A percentile compares a stretch with the other conserved stretches of the same genome.
These are phyloP conservation scores for Zygotorulaspora florentina DNA, from an alignment of 805 yeast genomes.

Conservation along the genomic window DNA sequence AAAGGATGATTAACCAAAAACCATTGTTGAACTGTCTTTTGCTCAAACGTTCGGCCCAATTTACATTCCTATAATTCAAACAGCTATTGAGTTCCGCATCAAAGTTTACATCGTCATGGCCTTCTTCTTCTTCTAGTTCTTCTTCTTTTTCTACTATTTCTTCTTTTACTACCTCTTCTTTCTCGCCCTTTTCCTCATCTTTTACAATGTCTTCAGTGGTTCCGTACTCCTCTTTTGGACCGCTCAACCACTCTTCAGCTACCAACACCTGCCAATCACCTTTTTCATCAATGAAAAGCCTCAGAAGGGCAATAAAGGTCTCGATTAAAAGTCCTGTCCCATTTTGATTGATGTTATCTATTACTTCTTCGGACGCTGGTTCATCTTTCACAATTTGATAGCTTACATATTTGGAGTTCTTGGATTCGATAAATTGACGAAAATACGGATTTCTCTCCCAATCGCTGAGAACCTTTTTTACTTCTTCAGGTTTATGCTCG, in stretches of 20 bases:
- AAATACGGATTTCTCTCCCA: constrained; percentile 23
- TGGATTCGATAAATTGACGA: constrained; percentile 16
- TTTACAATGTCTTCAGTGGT: background rate
- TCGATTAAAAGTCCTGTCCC: constrained; percentile 30
- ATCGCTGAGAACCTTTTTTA: constrained; percentile 14
- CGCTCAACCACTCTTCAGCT: constrained; percentile 30
- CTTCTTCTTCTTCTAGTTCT: constrained; percentile 29
- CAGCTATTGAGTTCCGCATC: constrained; percentile 34
- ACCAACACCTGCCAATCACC: constrained; percentile 34
- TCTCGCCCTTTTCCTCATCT: constrained; percentile 1
- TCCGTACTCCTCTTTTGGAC: constrained; percentile 4
- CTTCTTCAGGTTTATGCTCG: constrained; percentile 4
- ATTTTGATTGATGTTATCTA: constrained; percentile 25
- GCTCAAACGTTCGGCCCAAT: constrained; percentile 77
- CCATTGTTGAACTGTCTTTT: constrained; percentile 78
- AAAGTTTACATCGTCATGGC: constrained; percentile 15
- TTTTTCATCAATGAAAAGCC: constrained; percentile 31
- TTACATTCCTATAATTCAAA: constrained; percentile 52
- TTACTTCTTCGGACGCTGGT: constrained; percentile 23
- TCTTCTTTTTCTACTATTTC: constrained; percentile 16
- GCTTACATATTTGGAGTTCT: constrained; percentile 9
- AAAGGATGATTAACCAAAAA: constrained; percentile 72
- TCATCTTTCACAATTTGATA: constrained; percentile 20
- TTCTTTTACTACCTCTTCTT: constrained; percentile 23
- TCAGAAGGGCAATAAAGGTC: constrained; percentile 26